phyloP scores from a whole-genome alignment of 305 asterid species.

The Solanum chacoense region DNA sequence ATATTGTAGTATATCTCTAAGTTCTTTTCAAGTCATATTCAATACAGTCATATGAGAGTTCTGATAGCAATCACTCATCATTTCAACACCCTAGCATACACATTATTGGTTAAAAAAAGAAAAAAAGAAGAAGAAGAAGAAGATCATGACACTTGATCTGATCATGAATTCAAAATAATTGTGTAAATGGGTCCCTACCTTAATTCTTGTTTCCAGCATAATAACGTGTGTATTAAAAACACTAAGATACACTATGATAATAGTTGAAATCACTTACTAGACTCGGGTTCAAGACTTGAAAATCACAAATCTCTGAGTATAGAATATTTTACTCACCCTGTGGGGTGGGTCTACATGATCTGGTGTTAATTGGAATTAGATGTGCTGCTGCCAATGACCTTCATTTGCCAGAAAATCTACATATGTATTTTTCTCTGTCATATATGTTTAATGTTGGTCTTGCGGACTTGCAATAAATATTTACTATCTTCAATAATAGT shows the following conservation, averaged over 20 bases:
- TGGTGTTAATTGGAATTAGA: background rate
- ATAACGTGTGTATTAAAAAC: background rate
- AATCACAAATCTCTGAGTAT: background rate
- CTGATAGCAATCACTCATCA: background rate
- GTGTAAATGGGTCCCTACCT: background rate
- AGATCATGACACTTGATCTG: background rate
- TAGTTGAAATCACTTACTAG: background rate
- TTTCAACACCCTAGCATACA: background rate
- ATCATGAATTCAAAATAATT: background rate
- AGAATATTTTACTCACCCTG: background rate
- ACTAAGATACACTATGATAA: background rate
- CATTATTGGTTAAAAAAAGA: background rate
- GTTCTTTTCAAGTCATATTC: conserved; percentile 14
- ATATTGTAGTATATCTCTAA: conserved; percentile 7
- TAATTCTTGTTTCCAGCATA: background rate
- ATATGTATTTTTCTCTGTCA: background rate
- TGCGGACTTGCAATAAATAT: background rate
- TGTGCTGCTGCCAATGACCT: background rate
- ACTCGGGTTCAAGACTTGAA: background rate
- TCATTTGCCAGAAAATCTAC: background rate
- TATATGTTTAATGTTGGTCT: background rate
- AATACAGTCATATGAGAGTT: background rate
- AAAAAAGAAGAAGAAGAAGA: background rate
- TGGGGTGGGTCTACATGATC: background rate
- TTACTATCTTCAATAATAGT: background rate